Evolutionary conservation across 495 filamentous ascomycete genomes (phyloP).

Genomic region (Xylaria flabelliformis): DNA sequence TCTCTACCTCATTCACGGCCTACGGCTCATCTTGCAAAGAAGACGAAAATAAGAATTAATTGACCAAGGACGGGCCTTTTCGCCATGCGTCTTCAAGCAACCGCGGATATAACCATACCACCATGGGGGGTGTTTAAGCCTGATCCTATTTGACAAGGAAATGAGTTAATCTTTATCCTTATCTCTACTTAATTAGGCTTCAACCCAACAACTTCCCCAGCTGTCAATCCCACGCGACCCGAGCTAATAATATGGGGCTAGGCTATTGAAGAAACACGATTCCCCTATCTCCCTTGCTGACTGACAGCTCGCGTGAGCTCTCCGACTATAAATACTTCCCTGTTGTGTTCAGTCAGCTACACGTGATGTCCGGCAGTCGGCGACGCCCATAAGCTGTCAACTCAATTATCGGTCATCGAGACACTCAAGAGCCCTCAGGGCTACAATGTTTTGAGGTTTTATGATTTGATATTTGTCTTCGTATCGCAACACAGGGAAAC

Average conservation of each 20-base stretch:
- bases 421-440: neutral
- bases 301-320: constrained; percentile 23
- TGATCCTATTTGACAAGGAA: neutral
- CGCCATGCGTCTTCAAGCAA: neutral
- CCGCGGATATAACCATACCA: neutral
- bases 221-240: constrained; percentile 14
- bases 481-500: neutral
- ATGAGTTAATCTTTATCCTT: constrained; percentile 11
- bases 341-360: constrained; percentile 2
- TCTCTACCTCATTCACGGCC: neutral
- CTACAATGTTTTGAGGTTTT: neutral
- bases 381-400: neutral
- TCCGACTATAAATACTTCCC: constrained; percentile 3
- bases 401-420: neutral
- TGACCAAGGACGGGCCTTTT: neutral
- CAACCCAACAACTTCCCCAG: neutral
- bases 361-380: constrained; percentile 9
- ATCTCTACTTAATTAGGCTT: constrained; percentile 8
- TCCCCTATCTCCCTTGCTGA: constrained; percentile 3
- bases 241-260: constrained; percentile 11
- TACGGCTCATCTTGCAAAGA: neutral
- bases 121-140: neutral
- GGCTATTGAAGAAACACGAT: neutral
- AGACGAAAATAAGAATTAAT: neutral
- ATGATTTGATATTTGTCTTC: neutral